A percentile compares a stretch with the other conserved stretches of the same genome.
phyloP scores from a whole-genome alignment of 148 eudicot species.

The Fagopyrum esculentum region DNA sequence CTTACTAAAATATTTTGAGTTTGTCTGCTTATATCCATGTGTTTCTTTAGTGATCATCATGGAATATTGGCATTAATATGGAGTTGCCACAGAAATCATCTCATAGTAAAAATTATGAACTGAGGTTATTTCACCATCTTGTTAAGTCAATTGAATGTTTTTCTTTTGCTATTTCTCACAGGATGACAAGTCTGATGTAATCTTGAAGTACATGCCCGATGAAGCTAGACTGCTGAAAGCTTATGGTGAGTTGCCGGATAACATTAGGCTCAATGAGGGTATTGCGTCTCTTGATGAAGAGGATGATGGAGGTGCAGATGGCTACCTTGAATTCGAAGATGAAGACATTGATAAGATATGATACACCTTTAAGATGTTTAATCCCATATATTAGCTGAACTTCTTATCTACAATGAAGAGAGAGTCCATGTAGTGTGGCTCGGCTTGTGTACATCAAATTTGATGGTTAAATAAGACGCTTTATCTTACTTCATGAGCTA shows the following conservation, averaged over 20 bases:
- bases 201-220: constrained; percentile 35
- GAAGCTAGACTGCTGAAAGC: constrained; percentile 57
- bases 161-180: neutral
- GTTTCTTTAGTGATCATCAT: too few relatives aligned
- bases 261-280: constrained; percentile 62
- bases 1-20: too few relatives aligned
- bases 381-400: neutral
- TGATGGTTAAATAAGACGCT: constrained; percentile 2
- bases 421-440: constrained; percentile 6
- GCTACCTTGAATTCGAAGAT: constrained; percentile 81
- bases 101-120: neutral
- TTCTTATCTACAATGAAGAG: neutral
- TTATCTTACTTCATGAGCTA: neutral
- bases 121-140: neutral
- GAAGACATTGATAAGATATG: constrained; percentile 89
- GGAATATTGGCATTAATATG: too few relatives aligned
- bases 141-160: neutral
- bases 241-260: constrained; percentile 59
- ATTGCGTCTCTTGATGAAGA: constrained; percentile 66
- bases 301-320: constrained; percentile 55
- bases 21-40: too few relatives aligned
- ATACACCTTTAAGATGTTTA: neutral
- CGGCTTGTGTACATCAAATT: neutral
- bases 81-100: neutral
- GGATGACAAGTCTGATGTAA: constrained; percentile 61